Percentiles rank a stretch among this genome's conserved stretches.
Evolutionary conservation across 2,329 filamentous ascomycete genomes (phyloP).

Genomic region (Fusarium heterosporum): DNA sequence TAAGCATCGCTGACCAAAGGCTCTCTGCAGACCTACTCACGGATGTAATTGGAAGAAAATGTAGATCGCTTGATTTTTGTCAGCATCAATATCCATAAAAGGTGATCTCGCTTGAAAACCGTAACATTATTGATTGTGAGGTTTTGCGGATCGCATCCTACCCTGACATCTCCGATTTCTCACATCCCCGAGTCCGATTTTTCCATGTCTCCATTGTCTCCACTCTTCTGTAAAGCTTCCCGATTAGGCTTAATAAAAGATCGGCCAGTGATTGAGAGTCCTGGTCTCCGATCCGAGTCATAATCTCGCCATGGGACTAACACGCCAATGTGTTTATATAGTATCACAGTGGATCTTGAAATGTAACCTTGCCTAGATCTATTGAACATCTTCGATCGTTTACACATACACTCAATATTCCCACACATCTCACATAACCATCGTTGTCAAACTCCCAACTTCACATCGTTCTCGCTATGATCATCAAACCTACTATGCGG

Average conservation of each 20-base stretch:
- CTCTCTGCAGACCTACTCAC: no score
- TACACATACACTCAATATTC: no score
- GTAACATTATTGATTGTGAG: neutral
- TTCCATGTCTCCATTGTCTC: no score
- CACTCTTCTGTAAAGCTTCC: neutral
- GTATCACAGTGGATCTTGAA: no score
- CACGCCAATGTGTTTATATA: no score
- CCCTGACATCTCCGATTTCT: neutral
- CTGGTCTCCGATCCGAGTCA: neutral
- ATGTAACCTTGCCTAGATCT: no score
- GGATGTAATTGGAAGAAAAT: no score
- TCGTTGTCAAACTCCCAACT: neutral
- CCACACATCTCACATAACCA: neutral
- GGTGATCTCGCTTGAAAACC: no score
- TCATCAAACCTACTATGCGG: neutral
- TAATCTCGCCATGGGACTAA: neutral
- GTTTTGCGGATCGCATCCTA: neutral
- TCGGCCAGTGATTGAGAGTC: neutral
- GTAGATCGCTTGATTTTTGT: no score
- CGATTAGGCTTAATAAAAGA: neutral
- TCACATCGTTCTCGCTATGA: neutral
- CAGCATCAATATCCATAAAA: no score
- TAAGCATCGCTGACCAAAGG: no score
- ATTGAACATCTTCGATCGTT: no score
- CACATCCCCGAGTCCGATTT: neutral